A percentile compares a stretch with the other conserved stretches of the same genome.
phyloP scores from a whole-genome alignment of 192 early-diverging fungal genomes.

The Rhizophagus clarus region DNA sequence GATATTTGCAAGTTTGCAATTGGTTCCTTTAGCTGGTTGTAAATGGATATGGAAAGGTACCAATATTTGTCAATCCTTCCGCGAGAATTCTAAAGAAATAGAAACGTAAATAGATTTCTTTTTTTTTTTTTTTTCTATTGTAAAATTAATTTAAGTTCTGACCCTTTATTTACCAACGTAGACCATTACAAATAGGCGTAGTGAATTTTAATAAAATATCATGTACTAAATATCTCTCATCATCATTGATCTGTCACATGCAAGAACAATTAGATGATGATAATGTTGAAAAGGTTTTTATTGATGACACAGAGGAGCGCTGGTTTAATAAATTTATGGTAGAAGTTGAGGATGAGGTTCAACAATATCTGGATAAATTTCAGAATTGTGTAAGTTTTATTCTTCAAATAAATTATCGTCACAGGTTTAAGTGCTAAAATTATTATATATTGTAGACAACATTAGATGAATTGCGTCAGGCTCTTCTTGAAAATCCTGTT shows the following conservation, averaged over 20 bases:
- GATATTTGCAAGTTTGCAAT: not conserved
- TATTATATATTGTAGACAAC: not conserved
- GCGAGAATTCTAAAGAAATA: not conserved
- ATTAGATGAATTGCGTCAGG: not conserved
- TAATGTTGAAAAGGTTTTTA: not conserved
- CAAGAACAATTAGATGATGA: constrained; percentile 11
- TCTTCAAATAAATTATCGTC: not conserved
- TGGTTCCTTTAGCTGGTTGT: not conserved
- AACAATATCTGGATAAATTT: not conserved
- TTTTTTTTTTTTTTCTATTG: too few relatives aligned
- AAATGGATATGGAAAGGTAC: not conserved
- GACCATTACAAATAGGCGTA: constrained; percentile 9
- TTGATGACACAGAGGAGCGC: not conserved
- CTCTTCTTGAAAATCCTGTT: not conserved
- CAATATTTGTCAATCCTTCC: not conserved
- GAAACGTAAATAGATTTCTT: not conserved
- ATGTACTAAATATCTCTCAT: not conserved
- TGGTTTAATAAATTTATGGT: constrained; percentile 6
- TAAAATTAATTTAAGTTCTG: too few relatives aligned
- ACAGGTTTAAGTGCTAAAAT: not conserved
- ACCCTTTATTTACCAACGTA: not conserved
- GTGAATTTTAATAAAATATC: not conserved
- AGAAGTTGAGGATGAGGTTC: not conserved
- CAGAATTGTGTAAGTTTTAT: constrained; percentile 5
- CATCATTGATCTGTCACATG: not conserved